Conservation (phyloP, 768 basidiomycete species). For the Tephrocybe sp. region DNA sequence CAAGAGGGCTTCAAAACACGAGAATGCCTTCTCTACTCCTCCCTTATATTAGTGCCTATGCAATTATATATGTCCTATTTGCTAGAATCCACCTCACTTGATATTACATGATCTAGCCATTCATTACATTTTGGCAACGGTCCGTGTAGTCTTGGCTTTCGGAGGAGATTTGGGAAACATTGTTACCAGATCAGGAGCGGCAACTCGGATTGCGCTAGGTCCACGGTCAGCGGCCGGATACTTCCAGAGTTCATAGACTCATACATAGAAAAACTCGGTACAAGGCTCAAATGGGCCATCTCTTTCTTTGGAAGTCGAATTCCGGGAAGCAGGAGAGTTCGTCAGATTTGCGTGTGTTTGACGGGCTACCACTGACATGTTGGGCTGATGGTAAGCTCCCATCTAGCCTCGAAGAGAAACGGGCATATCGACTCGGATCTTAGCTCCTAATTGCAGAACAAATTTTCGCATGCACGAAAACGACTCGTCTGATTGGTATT, state of each 20-base stretch:
- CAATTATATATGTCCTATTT: background rate
- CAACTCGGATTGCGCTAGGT: background rate
- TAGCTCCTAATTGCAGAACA: slow-evolving; percentile 13
- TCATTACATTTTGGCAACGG: too few species aligned
- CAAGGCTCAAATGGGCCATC: slow-evolving; percentile 6
- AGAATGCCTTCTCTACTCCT: too few species aligned
- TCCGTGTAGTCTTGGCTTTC: background rate
- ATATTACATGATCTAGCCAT: background rate
- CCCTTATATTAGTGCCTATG: too few species aligned
- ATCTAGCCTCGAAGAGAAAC: slow-evolving; percentile 14
- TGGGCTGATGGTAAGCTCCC: slow-evolving; percentile 11
- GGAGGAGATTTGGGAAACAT: background rate
- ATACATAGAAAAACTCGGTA: slow-evolving; percentile 5
- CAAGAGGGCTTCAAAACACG: too few species aligned
- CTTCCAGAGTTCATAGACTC: slow-evolving; percentile 13
- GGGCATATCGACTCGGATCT: slow-evolving; percentile 17
- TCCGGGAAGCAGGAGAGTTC: slow-evolving; percentile 15
- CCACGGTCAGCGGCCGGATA: slow-evolving; percentile 5
- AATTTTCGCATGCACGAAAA: slow-evolving; percentile 7
- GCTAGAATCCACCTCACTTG: too few species aligned
- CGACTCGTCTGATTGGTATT: slow-evolving; percentile 6
- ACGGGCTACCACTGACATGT: slow-evolving; percentile 10
- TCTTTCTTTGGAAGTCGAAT: slow-evolving; percentile 10
- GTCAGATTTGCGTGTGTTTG: slow-evolving; percentile 16
- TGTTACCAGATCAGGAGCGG: background rate